These are phyloP conservation scores for Simplicillium sp. DNA, from an alignment of 2,329 filamentous ascomycete genomes.

Conservation along the genomic window DNA sequence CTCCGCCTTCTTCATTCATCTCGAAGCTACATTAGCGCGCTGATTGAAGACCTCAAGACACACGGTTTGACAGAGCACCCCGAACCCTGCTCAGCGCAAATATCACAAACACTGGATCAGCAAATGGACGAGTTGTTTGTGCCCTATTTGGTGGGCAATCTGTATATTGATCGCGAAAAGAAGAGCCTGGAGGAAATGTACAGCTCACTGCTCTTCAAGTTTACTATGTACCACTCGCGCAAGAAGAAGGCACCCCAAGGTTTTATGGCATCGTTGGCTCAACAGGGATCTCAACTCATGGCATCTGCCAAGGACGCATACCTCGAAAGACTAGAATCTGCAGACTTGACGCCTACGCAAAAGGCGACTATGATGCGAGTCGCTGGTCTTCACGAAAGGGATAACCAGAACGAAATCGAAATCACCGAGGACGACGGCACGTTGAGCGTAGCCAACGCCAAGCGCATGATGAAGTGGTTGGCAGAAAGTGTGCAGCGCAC, in stretches of 20 bases:
- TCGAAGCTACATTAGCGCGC: slow-evolving; percentile 72
- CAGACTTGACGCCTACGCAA: slow-evolving; percentile 79
- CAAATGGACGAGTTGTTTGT: slow-evolving; percentile 71
- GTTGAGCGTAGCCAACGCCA: slow-evolving; percentile 77
- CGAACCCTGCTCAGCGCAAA: slow-evolving; percentile 80
- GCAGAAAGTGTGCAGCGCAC: slow-evolving; percentile 89
- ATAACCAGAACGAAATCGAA: slow-evolving; percentile 77
- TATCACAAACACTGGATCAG: slow-evolving; percentile 64
- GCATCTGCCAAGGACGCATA: slow-evolving; percentile 86
- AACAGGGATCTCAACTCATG: slow-evolving; percentile 81
- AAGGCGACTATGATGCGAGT: slow-evolving; percentile 85
- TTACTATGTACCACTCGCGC: slow-evolving; percentile 85
- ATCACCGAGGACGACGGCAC: slow-evolving; percentile 83
- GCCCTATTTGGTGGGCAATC: slow-evolving; percentile 58
- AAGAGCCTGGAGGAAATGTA: slow-evolving; percentile 71
- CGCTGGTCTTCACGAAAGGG: slow-evolving; percentile 70
- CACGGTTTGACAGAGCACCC: slow-evolving; percentile 95
- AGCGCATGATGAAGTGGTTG: slow-evolving; percentile 95
- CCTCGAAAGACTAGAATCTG: slow-evolving; percentile 77
- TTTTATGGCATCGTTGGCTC: slow-evolving; percentile 86
- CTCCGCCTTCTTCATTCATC: slow-evolving; percentile 85
- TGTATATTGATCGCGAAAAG: slow-evolving; percentile 61
- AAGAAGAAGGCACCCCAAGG: slow-evolving; percentile 82
- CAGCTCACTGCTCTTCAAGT: slow-evolving; percentile 90
- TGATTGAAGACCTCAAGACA: slow-evolving; percentile 88